Conservation (phyloP, 495 filamentous ascomycete species). For the Penicillium simplicissimum region DNA sequence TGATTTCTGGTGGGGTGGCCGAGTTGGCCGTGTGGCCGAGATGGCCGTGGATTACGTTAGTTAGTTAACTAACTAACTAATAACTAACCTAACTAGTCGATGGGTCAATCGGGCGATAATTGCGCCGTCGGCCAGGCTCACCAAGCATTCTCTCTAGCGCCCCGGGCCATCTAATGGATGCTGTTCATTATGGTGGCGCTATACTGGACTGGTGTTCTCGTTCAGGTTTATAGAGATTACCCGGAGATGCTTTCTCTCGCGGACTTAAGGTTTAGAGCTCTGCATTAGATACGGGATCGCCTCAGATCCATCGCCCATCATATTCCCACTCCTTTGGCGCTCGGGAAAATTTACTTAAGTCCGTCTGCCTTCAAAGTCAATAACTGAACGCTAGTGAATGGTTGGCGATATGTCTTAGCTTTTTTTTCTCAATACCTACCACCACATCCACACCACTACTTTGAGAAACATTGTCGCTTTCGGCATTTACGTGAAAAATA, state of each 20-base stretch:
- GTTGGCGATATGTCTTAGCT: background rate
- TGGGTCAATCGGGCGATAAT: constrained; percentile 2
- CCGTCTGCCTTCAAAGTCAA: background rate
- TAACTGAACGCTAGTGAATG: background rate
- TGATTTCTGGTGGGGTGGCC: too few relatives aligned
- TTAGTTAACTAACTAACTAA: too few relatives aligned
- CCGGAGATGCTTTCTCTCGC: background rate
- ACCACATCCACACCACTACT: background rate
- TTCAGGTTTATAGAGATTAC: background rate
- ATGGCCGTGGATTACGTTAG: too few relatives aligned
- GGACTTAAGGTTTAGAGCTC: background rate
- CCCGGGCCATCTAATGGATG: background rate
- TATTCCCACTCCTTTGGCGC: too few relatives aligned
- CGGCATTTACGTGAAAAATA: background rate
- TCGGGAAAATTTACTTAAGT: background rate
- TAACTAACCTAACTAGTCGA: background rate
- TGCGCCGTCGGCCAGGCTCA: background rate
- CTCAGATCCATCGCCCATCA: too few relatives aligned
- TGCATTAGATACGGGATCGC: background rate
- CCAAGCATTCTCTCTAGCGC: background rate
- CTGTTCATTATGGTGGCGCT: background rate
- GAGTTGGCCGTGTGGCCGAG: too few relatives aligned
- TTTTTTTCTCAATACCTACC: background rate
- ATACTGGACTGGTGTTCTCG: too few relatives aligned
- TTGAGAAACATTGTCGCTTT: background rate